Conservation (phyloP, 2,329 filamentous ascomycete genomes). For the Cladophialophora carrionii region DNA sequence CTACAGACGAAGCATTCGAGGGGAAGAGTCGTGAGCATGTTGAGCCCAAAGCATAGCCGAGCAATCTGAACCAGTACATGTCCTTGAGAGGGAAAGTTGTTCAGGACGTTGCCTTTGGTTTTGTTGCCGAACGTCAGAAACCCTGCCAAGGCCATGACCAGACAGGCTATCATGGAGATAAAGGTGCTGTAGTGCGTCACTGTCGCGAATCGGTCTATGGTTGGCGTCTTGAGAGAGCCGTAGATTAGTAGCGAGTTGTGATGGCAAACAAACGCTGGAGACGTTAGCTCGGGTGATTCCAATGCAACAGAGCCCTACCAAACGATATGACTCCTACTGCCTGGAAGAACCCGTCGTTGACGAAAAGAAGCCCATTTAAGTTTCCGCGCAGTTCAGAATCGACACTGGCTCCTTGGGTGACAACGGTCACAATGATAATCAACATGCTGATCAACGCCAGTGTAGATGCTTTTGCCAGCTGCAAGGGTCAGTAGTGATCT, state of each 20-base stretch:
- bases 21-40: slow-evolving; percentile 97
- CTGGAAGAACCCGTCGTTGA: slow-evolving; percentile 89
- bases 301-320: slow-evolving; percentile 58
- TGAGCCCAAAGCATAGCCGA: slow-evolving; percentile 91
- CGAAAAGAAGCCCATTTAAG: slow-evolving; percentile 70
- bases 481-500: slow-evolving; percentile 42
- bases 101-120: slow-evolving; percentile 93
- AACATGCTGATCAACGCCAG: slow-evolving; percentile 91
- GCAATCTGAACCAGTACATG: slow-evolving; percentile 95
- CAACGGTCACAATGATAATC: slow-evolving; percentile 83
- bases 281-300: slow-evolving; percentile 6
- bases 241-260: slow-evolving; percentile 98
- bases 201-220: slow-evolving; percentile 87
- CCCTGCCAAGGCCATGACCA: slow-evolving; percentile 82
- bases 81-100: slow-evolving; percentile 83
- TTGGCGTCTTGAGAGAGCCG: slow-evolving; percentile 89
- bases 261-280: slow-evolving; percentile 70
- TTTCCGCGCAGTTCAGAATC: slow-evolving; percentile 72
- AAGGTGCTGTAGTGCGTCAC: slow-evolving; percentile 93
- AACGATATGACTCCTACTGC: slow-evolving; percentile 98
- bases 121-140: slow-evolving; percentile 92
- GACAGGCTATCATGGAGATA: slow-evolving; percentile 88
- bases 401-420: slow-evolving; percentile 78
- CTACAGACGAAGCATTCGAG: slow-evolving; percentile 97
- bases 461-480: slow-evolving; percentile 95